A percentile compares a stretch with the other conserved stretches of the same genome.
These are phyloP conservation scores for Aspergillus leporis DNA, from an alignment of 495 filamentous ascomycete genomes.

Conservation along the genomic window DNA sequence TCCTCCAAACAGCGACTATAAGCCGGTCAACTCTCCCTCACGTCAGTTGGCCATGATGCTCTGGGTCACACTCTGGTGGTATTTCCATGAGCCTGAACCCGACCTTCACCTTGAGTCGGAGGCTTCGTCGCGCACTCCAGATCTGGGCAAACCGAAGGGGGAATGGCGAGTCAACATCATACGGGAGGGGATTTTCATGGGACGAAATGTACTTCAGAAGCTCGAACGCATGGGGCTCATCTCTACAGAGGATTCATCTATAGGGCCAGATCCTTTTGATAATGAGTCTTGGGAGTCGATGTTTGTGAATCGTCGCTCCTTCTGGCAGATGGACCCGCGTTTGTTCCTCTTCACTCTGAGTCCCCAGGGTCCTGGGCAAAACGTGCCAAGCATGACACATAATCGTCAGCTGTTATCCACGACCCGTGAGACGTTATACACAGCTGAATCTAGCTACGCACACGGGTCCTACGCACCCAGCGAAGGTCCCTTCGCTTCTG, in stretches of 20 bases:
- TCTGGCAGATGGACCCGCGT: conserved; percentile 90
- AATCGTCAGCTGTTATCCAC: conserved; percentile 59
- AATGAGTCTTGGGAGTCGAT: conserved; percentile 69
- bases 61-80: conserved; percentile 94
- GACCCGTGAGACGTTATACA: conserved; percentile 42
- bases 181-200: conserved; percentile 82
- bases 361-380: conserved; percentile 48
- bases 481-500: conserved; percentile 65
- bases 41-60: conserved; percentile 94
- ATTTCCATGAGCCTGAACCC: conserved; percentile 71
- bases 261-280: conserved; percentile 61
- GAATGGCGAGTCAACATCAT: conserved; percentile 89
- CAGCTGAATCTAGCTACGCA: conserved; percentile 9
- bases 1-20: conserved; percentile 76
- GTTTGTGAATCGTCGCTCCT: conserved; percentile 77
- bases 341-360: conserved; percentile 84
- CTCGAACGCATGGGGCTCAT: conserved; percentile 91
- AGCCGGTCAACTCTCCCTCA: conserved; percentile 73
- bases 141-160: conserved; percentile 69
- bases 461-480: conserved; percentile 31
- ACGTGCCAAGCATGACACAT: conserved; percentile 57
- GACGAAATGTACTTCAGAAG: conserved; percentile 79
- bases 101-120: conserved; percentile 57
- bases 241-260: conserved; percentile 69
- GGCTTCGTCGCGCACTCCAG: conserved; percentile 64